Evolutionary conservation across 2,329 filamentous ascomycete species (phyloP), one percentile per base, ranked within the genome.

Genomic region (Diaporthe citri): DNA sequence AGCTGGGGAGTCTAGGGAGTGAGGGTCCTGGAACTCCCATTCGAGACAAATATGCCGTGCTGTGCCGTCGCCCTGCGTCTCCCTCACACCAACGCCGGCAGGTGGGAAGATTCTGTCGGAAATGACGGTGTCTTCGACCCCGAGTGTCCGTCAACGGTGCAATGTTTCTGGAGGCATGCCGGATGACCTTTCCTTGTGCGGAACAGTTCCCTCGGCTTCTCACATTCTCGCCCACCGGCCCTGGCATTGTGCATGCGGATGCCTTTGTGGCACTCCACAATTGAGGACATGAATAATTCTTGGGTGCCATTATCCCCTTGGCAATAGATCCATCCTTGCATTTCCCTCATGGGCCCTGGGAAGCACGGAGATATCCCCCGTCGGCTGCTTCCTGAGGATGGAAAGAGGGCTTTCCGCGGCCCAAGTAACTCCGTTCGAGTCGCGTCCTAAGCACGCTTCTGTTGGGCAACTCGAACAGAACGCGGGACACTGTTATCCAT

Each of bases 51-150:
- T 48, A 12, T 66, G 60, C 60, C 60, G 41, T 31, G 41, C 60
- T 66, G 60, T n/a, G 60, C 60, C 60, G 17, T 25, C 60, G 25
- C 3, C 60, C 60, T 66, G 62, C 62, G 28, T 66, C 17, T 51
- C 10, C 13, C 43, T 66, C 43, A 20, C 31, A 66, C 43, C 12
- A 48, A 39, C 7, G 25, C 15, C 17, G 60, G 60, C 28, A 46
- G 41, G 20, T 48, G 5, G 25, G 4, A 34, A 34, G 25, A 10
- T 10, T 55, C 41, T 36, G 28, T 48, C 43, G 41, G 43, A 51
- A 31, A 51, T 36, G 62, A 48, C 41, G 13, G 34, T 9, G 28
- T n/a, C 13, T n/a, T 36, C 28, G n/a, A 66, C 36, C 62, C 62
- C 43, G 17, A n/a, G 28, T 48, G 43, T 8, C 62, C 43, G 41